These are phyloP conservation scores for Schizosaccharomyces pombe DNA, from an alignment of 805 yeast genomes.

Conservation along the genomic window DNA sequence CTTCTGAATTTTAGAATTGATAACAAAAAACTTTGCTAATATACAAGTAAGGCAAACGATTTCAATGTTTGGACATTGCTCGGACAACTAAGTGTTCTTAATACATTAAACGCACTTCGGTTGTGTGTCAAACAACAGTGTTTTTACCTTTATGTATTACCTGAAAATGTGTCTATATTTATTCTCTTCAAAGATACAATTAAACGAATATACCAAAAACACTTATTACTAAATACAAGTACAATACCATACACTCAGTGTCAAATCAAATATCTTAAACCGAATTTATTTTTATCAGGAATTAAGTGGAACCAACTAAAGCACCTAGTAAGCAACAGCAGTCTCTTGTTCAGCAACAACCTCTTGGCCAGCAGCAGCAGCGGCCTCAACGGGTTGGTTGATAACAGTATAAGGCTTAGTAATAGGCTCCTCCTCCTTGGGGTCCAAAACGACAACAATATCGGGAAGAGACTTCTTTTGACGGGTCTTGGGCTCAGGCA, in stretches of 20 bases:
- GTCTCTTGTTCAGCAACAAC: background rate
- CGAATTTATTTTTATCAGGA: background rate
- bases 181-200: background rate
- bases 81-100: too few relatives aligned
- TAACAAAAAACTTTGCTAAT: too few relatives aligned
- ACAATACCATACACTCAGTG: background rate
- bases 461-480: slow-evolving; percentile 72
- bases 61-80: too few relatives aligned
- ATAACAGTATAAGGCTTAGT: slow-evolving; percentile 25
- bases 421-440: slow-evolving; percentile 81
- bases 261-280: background rate
- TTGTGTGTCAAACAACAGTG: too few relatives aligned
- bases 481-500: slow-evolving; percentile 46
- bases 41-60: too few relatives aligned
- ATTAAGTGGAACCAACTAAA: background rate
- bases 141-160: background rate
- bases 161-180: background rate
- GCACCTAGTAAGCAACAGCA: background rate
- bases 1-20: too few relatives aligned
- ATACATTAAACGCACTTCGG: too few relatives aligned
- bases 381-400: slow-evolving; percentile 1
- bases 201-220: background rate
- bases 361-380: slow-evolving; percentile 1
- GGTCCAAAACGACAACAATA: slow-evolving; percentile 67
- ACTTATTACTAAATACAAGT: background rate